Conservation (phyloP, 2,329 filamentous ascomycete species). For the Rhinocladiella mackenziei region DNA sequence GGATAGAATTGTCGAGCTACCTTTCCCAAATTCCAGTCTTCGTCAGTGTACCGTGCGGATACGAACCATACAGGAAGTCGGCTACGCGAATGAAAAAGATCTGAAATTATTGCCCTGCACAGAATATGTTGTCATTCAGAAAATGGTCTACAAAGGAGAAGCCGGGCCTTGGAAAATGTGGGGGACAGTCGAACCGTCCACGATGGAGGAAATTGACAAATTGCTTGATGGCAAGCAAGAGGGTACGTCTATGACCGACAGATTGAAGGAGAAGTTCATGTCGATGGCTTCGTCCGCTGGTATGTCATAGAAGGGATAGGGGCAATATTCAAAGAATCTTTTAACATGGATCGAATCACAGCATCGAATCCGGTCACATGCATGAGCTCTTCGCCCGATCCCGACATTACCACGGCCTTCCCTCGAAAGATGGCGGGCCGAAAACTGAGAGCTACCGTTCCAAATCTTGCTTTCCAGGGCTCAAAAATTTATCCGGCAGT, state of each 20-base stretch:
- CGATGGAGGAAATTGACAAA: constrained; percentile 19
- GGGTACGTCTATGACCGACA: no score
- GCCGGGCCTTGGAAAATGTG: constrained; percentile 48
- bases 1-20: constrained; percentile 42
- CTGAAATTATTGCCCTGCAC: constrained; percentile 18
- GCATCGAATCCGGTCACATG: no score
- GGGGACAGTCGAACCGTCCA: constrained; percentile 36
- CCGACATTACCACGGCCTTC: no score
- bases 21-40: constrained; percentile 39
- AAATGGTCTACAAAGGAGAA: constrained; percentile 40
- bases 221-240: constrained; percentile 15
- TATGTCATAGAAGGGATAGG: no score
- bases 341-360: no score
- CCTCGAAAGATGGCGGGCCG: no score
- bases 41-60: constrained; percentile 41
- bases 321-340: no score
- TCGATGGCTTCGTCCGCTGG: not conserved
- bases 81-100: constrained; percentile 10
- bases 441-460: no score
- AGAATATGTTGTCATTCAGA: constrained; percentile 52
- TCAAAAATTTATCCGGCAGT: no score
- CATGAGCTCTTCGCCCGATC: no score
- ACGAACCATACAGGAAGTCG: constrained; percentile 39
- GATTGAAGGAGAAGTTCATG: not conserved
- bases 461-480: no score